Percentiles rank a stretch among this genome's conserved stretches.
Conservation (phyloP, 2,329 filamentous ascomycete genomes). For the Graphiopsis chlorocephala region DNA sequence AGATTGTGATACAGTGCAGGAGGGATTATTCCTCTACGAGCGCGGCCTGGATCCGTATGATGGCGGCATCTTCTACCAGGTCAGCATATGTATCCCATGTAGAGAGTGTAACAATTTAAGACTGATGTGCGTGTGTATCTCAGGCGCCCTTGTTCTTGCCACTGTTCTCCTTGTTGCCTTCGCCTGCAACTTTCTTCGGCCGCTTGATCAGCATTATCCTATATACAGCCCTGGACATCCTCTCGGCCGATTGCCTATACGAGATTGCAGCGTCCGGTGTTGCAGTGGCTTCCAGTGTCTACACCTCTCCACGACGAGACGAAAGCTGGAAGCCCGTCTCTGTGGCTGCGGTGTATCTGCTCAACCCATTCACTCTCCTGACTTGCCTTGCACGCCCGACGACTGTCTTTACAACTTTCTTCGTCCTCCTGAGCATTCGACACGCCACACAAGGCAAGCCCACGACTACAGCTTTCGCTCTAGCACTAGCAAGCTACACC, state of each 20-base stretch:
- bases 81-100: slow-evolving; percentile 30
- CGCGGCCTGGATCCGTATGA: slow-evolving; percentile 97
- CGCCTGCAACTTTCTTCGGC: slow-evolving; percentile 53
- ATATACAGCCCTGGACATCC: slow-evolving; percentile 75
- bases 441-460: slow-evolving; percentile 72
- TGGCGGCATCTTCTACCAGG: slow-evolving; percentile 76
- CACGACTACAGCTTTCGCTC: slow-evolving; percentile 74
- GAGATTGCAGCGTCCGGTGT: slow-evolving; percentile 79
- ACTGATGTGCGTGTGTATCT: not conserved
- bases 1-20: slow-evolving; percentile 66
- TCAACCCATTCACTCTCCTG: slow-evolving; percentile 91
- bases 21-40: slow-evolving; percentile 92
- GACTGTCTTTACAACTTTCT: slow-evolving; percentile 81
- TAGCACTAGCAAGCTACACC: slow-evolving; percentile 85
- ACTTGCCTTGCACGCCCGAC: slow-evolving; percentile 89
- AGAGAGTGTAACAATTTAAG: not conserved
- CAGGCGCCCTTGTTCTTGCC: slow-evolving; percentile 86
- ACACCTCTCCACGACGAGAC: slow-evolving; percentile 72
- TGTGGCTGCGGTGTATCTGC: slow-evolving; percentile 80
- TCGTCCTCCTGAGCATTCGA: slow-evolving; percentile 78
- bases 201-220: slow-evolving; percentile 66
- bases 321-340: slow-evolving; percentile 72
- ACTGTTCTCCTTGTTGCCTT: slow-evolving; percentile 84
- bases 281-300: slow-evolving; percentile 69
- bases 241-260: slow-evolving; percentile 76